phyloP scores from a whole-genome alignment of 495 filamentous ascomycete species.

The Hyaloscypha variabilis region DNA sequence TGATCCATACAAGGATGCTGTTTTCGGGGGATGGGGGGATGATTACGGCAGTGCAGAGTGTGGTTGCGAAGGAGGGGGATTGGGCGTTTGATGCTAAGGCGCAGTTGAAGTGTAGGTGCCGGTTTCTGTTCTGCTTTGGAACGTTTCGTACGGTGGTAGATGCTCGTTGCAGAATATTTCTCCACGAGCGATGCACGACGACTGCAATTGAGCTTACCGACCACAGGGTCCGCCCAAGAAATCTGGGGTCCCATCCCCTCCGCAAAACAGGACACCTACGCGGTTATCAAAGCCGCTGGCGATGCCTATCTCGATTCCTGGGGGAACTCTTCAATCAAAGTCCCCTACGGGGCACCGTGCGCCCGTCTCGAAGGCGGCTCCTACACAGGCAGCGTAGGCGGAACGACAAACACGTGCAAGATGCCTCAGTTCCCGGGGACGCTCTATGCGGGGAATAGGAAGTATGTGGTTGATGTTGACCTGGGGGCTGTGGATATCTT shows the following conservation, averaged over 20 bases:
- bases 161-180: too few species aligned
- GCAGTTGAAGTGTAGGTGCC: conserved; percentile 21
- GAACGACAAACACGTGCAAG: conserved; percentile 39
- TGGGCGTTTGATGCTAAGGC: conserved; percentile 37
- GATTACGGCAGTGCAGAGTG: conserved; percentile 33
- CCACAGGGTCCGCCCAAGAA: conserved; percentile 38
- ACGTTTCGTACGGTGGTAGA: too few species aligned
- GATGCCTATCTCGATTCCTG: conserved; percentile 51
- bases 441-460: conserved; percentile 37
- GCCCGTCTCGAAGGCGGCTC: conserved; percentile 49
- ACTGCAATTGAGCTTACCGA: too few species aligned
- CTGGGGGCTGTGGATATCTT: conserved; percentile 46
- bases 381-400: conserved; percentile 35
- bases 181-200: too few species aligned
- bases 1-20: conserved; percentile 39
- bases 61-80: conserved; percentile 26
- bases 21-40: conserved; percentile 30
- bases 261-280: conserved; percentile 38
- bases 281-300: conserved; percentile 45
- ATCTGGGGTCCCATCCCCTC: conserved; percentile 43
- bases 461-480: conserved; percentile 49
- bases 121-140: too few species aligned
- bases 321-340: conserved; percentile 40
- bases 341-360: conserved; percentile 49
- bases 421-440: conserved; percentile 38